These are phyloP conservation scores for Lentithecium fluviatile DNA, from an alignment of 495 filamentous ascomycete species.

Conservation along the genomic window DNA sequence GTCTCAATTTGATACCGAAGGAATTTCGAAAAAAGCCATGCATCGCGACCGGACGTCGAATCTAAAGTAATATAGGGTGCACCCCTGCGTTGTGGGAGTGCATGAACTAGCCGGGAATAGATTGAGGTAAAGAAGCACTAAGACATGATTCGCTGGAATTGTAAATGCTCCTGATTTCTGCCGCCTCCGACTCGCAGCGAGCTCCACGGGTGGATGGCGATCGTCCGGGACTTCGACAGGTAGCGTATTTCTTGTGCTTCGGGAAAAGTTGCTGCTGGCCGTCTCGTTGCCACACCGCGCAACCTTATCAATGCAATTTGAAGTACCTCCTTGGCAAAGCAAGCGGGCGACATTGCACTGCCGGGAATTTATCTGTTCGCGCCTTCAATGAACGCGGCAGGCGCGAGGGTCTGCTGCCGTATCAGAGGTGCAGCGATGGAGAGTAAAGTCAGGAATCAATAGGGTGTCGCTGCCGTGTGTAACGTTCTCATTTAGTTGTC, in stretches of 20 bases:
- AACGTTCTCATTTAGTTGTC: too few relatives aligned
- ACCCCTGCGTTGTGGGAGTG: not conserved
- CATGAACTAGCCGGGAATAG: not conserved
- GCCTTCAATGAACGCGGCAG: too few relatives aligned
- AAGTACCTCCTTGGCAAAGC: too few relatives aligned
- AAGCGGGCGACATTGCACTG: too few relatives aligned
- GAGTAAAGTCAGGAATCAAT: too few relatives aligned
- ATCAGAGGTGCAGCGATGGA: too few relatives aligned
- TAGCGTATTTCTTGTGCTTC: not conserved
- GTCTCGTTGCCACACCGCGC: too few relatives aligned
- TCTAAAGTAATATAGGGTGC: not conserved
- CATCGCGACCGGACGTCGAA: not conserved
- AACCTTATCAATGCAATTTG: too few relatives aligned
- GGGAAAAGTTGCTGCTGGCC: not conserved
- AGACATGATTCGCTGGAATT: not conserved
- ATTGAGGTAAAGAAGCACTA: not conserved
- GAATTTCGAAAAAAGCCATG: not conserved
- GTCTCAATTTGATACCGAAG: not conserved
- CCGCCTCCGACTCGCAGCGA: not conserved
- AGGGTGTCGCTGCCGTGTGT: too few relatives aligned
- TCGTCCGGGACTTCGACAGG: not conserved
- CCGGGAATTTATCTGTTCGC: too few relatives aligned
- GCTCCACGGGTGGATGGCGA: not conserved
- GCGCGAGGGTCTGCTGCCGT: too few relatives aligned
- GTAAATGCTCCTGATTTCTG: slow-evolving; percentile 2